These are phyloP conservation scores for Benincasa hispida DNA, from an alignment of 306 rosid genomes.

Conservation along the genomic window DNA sequence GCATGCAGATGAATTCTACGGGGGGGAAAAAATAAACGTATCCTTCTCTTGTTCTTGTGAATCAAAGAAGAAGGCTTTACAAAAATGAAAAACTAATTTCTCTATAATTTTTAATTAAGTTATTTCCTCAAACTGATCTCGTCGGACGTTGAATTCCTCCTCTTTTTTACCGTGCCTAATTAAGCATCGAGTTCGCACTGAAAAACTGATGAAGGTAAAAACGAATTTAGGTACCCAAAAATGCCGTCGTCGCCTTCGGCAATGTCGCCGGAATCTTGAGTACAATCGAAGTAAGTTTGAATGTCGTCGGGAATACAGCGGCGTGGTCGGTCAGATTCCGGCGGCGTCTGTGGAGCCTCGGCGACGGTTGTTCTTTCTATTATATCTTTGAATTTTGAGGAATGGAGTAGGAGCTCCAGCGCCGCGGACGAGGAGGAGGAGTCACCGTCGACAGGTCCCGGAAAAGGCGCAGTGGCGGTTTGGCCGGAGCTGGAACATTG, in stretches of 20 bases:
- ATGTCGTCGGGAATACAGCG: conserved; percentile 75
- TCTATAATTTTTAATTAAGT: background rate
- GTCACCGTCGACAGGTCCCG: background rate
- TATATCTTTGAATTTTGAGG: conserved; percentile 57
- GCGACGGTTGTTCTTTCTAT: conserved; percentile 26
- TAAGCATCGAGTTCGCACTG: conserved; percentile 50
- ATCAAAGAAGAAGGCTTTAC: background rate
- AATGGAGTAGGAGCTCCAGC: conserved; percentile 32
- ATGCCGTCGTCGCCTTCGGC: conserved; percentile 50
- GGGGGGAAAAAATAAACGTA: background rate
- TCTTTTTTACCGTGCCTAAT: background rate
- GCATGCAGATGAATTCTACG: background rate
- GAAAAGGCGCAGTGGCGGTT: background rate
- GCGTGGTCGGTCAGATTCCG: conserved; percentile 25
- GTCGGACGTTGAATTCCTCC: background rate
- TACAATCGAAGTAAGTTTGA: conserved; percentile 63
- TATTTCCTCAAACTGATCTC: background rate
- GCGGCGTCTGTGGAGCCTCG: conserved; percentile 11
- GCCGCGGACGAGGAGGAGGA: conserved; percentile 26
- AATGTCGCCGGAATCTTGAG: conserved; percentile 31
- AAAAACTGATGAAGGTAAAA: conserved; percentile 41
- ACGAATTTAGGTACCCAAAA: conserved; percentile 45
- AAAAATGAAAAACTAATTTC: background rate
- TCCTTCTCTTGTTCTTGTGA: background rate
- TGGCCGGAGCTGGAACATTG: conserved; percentile 1